phyloP scores from a whole-genome alignment of 495 filamentous ascomycete species.

The Aspergillus campestris region DNA sequence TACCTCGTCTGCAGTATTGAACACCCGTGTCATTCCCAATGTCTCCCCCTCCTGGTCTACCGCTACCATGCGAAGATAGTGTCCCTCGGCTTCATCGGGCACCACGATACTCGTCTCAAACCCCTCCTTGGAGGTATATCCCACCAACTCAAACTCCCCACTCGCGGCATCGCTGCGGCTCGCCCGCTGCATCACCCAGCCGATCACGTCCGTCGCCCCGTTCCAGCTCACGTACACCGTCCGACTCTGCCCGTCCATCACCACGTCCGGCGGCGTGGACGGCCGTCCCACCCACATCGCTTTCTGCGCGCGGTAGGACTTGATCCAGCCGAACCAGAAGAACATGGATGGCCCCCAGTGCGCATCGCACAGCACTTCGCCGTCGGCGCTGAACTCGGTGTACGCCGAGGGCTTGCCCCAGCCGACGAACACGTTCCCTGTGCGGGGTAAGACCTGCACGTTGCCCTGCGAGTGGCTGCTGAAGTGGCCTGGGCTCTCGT shows the following conservation, averaged over 20 bases:
- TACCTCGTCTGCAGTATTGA: no score
- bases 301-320: slow-evolving; percentile 12
- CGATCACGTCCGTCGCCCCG: slow-evolving; percentile 21
- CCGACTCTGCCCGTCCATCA: slow-evolving; percentile 1
- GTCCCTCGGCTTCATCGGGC: no score
- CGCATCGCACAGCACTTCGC: slow-evolving; percentile 29
- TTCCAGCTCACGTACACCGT: slow-evolving; percentile 22
- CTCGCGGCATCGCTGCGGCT: no score
- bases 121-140: no score
- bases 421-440: slow-evolving; percentile 39
- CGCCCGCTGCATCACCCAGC: slow-evolving; percentile 6
- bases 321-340: slow-evolving; percentile 9
- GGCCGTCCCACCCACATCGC: slow-evolving; percentile 12
- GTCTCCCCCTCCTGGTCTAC: no score
- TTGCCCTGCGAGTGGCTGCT: slow-evolving; percentile 42
- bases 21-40: no score
- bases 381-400: slow-evolving; percentile 40
- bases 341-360: slow-evolving; percentile 6
- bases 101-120: no score
- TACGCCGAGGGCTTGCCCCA: slow-evolving; percentile 40
- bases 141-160: no score
- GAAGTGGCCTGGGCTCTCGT: slow-evolving; percentile 26
- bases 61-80: no score
- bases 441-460: slow-evolving; percentile 35
- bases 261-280: slow-evolving; percentile 3